Evolutionary conservation across 805 yeast species (phyloP), one percentile per base, ranked within the genome.

Genomic region (Barnettozyma populi): DNA sequence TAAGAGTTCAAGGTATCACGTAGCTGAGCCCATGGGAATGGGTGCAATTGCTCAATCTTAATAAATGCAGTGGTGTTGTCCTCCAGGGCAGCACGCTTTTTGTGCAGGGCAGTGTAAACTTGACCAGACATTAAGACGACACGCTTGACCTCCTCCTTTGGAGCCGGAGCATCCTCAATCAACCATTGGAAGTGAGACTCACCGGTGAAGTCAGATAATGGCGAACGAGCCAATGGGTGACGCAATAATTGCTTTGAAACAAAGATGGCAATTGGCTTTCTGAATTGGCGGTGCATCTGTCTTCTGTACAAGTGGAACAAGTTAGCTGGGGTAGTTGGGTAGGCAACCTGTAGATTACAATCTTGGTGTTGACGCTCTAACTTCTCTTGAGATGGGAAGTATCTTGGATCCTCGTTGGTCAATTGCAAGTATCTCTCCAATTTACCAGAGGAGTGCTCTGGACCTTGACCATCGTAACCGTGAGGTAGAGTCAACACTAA

Each of bases 391-490:
- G 88, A 68, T 66, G 99, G 99, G 96, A 88, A 94, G 61, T 64
- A 72, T 72, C 98, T 86, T 62, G 88, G 89, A 69, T 94, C 99
- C 74, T 94, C 99, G 67, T 90, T 90, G 65, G 96, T 85, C 65
- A 94, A 72, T 75, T 88, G 96, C 70, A 94, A 78, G 74, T 90
- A 94, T 76, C 99, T 84, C 76, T 94, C 99, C 47, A 94, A 71
- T 79, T 98, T 85, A 63, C 96, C 98, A 48, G 96, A 87, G 24
- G 99, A 94, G 73, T 94, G 99, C 76, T 94, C 99, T 57, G 99
- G 98, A 63, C 99, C 99, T 76, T 94, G 99, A 57, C 99, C 99
- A 68, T 94, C 99, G 69, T 90, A 94, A 74, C 99, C 99, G 68
- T 94, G 99, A 49, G 99, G 99, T 71, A 94, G 78, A 4, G 97